A percentile compares a stretch with the other conserved stretches of the same genome.
phyloP scores from a whole-genome alignment of 768 basidiomycete genomes.

The Russula dissimulans region DNA sequence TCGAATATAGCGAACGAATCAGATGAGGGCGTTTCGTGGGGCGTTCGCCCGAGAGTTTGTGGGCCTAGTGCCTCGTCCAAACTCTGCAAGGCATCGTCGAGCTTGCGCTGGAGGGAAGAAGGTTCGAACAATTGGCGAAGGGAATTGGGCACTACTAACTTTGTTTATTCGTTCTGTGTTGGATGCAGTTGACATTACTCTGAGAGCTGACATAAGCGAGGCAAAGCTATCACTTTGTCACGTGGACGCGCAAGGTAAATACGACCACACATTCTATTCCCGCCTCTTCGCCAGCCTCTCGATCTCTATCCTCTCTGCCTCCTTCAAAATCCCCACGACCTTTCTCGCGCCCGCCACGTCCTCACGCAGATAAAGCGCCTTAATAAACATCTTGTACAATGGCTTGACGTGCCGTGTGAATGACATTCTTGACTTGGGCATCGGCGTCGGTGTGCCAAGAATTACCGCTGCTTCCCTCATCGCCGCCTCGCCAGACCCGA shows the following conservation, averaged over 20 bases:
- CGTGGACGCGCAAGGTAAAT: too few relatives aligned
- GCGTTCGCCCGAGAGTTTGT: constrained; percentile 24
- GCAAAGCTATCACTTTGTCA: too few relatives aligned
- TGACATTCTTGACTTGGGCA: constrained; percentile 3
- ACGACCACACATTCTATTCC: background rate
- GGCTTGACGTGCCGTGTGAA: constrained; percentile 17
- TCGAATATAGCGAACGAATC: constrained; percentile 60
- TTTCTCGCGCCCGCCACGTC: constrained; percentile 15
- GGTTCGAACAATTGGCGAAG: background rate
- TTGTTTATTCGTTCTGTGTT: constrained; percentile 3
- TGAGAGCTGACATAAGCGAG: background rate
- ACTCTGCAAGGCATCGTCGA: constrained; percentile 69
- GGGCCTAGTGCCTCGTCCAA: constrained; percentile 56
- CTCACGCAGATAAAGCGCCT: constrained; percentile 14
- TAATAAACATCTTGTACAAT: constrained; percentile 19
- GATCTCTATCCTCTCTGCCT: constrained; percentile 6
- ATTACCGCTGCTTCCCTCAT: constrained; percentile 5
- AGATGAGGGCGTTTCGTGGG: constrained; percentile 46
- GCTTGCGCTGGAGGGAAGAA: constrained; percentile 48
- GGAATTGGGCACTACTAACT: background rate
- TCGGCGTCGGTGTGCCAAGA: constrained; percentile 3
- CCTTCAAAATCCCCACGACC: constrained; percentile 17
- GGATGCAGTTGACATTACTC: background rate
- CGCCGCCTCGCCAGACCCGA: constrained; percentile 2
- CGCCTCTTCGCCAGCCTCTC: constrained; percentile 4